Conservation (phyloP, 768 basidiomycete species). For the Tephrocybe rancida region DNA sequence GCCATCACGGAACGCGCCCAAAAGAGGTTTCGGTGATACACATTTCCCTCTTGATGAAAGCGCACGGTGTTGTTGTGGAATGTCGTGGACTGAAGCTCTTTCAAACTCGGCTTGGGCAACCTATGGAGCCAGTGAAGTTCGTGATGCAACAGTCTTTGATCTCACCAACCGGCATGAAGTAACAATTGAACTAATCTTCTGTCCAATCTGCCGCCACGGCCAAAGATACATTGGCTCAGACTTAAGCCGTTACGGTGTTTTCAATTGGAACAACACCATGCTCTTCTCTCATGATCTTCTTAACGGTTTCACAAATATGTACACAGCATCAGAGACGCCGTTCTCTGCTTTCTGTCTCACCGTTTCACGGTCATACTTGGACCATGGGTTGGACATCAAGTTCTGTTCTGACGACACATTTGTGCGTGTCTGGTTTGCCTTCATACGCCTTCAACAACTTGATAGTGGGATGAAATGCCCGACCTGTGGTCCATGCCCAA, state of each 20-base stretch:
- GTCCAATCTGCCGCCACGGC: not conserved
- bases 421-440: conserved; percentile 35
- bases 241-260: conserved; percentile 24
- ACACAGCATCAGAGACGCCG: conserved; percentile 35
- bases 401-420: conserved; percentile 33
- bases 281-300: conserved; percentile 34
- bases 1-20: not conserved
- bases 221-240: conserved; percentile 30
- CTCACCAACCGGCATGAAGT: conserved; percentile 1
- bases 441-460: conserved; percentile 2
- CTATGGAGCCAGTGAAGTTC: not conserved
- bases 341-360: conserved; percentile 25
- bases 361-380: conserved; percentile 23
- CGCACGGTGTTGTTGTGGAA: conserved; percentile 2
- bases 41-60: not conserved
- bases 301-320: conserved; percentile 33
- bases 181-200: not conserved
- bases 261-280: conserved; percentile 34
- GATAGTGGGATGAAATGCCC: conserved; percentile 20
- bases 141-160: not conserved
- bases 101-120: not conserved
- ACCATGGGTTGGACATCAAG: not conserved
- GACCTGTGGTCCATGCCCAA: conserved; percentile 18
- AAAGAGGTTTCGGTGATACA: not conserved
- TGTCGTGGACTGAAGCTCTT: not conserved